phyloP scores from a whole-genome alignment of 495 filamentous ascomycete species.

The Pseudoneurospora amorphoporcata region DNA sequence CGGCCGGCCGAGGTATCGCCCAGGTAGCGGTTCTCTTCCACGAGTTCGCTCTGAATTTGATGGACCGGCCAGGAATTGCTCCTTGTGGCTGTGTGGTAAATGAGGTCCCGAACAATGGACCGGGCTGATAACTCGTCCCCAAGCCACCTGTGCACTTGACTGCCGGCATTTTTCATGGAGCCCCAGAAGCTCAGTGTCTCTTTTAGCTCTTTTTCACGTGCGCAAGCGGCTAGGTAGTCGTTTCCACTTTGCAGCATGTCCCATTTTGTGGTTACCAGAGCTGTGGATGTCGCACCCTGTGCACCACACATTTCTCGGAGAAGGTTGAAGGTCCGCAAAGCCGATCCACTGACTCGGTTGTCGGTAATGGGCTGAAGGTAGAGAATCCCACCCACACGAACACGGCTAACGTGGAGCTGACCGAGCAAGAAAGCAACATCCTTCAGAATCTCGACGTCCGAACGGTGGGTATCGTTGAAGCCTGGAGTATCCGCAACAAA shows the following conservation, averaged over 20 bases:
- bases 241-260: not conserved
- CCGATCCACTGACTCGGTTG: not conserved
- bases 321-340: not conserved
- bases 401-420: constrained; percentile 2
- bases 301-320: not conserved
- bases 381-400: not conserved
- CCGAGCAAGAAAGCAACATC: constrained; percentile 28
- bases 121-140: not conserved
- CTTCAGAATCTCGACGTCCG: constrained; percentile 29
- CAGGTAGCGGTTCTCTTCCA: constrained; percentile 17
- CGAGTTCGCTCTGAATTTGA: constrained; percentile 30
- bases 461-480: constrained; percentile 32
- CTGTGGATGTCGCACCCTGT: not conserved
- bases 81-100: not conserved
- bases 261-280: not conserved
- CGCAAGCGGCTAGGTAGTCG: not conserved
- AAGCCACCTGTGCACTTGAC: not conserved
- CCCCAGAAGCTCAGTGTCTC: not conserved
- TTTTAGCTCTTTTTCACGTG: not conserved
- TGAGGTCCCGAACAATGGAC: not conserved
- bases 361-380: constrained; percentile 3
- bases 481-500: constrained; percentile 34
- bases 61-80: not conserved
- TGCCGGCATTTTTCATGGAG: not conserved
- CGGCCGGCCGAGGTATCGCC: constrained; percentile 24